Conservation (phyloP, 345 rosid species). For the Arabis alpina region DNA sequence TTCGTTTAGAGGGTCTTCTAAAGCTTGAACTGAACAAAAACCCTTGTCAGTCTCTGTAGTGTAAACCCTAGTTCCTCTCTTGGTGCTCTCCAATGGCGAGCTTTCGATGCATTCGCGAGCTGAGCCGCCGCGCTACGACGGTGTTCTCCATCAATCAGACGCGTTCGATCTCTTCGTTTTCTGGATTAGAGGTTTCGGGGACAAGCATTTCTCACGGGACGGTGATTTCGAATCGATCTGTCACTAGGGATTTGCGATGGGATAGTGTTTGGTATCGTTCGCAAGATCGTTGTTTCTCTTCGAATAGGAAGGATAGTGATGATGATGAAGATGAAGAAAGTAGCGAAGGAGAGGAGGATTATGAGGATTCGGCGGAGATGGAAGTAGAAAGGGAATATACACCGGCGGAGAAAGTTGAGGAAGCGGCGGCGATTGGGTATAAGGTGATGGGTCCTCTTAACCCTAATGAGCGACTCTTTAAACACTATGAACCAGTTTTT, state of each 20-base stretch:
- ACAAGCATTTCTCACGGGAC: slow-evolving; percentile 32
- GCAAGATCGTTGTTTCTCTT: slow-evolving; percentile 53
- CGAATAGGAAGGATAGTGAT: slow-evolving; percentile 36
- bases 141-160: slow-evolving; percentile 39
- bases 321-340: slow-evolving; percentile 44
- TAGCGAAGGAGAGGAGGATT: slow-evolving; percentile 51
- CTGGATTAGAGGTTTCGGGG: background rate
- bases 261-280: slow-evolving; percentile 34
- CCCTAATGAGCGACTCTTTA: slow-evolving; percentile 61
- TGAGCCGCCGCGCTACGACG: slow-evolving; percentile 54
- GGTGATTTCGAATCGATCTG: slow-evolving; percentile 7
- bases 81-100: slow-evolving; percentile 59
- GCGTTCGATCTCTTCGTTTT: slow-evolving; percentile 32
- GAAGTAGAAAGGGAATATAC: slow-evolving; percentile 58
- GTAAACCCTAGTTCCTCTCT: slow-evolving; percentile 43
- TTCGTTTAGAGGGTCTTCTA: background rate
- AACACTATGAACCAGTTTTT: slow-evolving; percentile 73
- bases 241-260: slow-evolving; percentile 30
- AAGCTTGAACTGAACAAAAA: slow-evolving; percentile 14
- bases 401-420: slow-evolving; percentile 71
- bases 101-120: slow-evolving; percentile 63
- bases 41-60: slow-evolving; percentile 11
- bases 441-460: slow-evolving; percentile 70
- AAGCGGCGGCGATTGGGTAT: slow-evolving; percentile 87
- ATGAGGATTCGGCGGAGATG: slow-evolving; percentile 41